Percentiles rank a stretch among this genome's conserved stretches.
phyloP scores from a whole-genome alignment of 164 flowering plant species.

The Saururus chinensis region DNA sequence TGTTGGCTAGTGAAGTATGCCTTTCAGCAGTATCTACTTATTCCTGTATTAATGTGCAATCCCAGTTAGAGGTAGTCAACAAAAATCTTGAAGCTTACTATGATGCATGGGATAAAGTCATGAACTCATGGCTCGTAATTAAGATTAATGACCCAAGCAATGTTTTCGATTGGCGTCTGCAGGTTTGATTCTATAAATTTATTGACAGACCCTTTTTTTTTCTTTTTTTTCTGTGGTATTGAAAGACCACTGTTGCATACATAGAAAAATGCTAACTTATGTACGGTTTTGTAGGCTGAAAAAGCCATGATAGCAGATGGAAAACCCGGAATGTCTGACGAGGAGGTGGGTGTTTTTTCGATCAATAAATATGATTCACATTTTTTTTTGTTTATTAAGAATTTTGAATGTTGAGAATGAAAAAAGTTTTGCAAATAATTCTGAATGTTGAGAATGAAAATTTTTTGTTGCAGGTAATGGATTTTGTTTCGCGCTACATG shows the following conservation, averaged over 20 bases:
- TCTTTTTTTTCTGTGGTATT: too few relatives aligned
- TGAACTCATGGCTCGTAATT: slow-evolving; percentile 80
- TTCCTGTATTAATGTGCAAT: slow-evolving; percentile 7
- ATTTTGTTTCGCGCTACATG: slow-evolving; percentile 89
- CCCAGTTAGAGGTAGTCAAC: slow-evolving; percentile 70
- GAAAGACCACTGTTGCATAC: too few relatives aligned
- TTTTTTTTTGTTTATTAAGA: too few relatives aligned
- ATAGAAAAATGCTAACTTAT: neutral
- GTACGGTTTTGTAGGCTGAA: slow-evolving; percentile 46
- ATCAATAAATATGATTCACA: neutral
- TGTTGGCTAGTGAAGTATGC: neutral
- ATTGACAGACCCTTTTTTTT: neutral
- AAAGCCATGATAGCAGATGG: slow-evolving; percentile 84
- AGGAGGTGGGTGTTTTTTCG: slow-evolving; percentile 46
- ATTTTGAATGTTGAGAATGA: neutral
- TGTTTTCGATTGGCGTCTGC: slow-evolving; percentile 90
- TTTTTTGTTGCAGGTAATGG: slow-evolving; percentile 52
- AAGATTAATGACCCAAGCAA: slow-evolving; percentile 79
- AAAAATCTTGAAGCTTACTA: slow-evolving; percentile 81
- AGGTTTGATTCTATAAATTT: slow-evolving; percentile 34
- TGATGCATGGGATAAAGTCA: slow-evolving; percentile 88
- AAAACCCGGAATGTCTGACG: slow-evolving; percentile 82
- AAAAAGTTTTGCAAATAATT: too few relatives aligned
- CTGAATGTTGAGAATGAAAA: neutral
- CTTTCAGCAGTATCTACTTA: neutral